Evolutionary conservation across 2,329 filamentous ascomycete genomes (phyloP).

Genomic region (Lasiodiplodia gonubiensis): DNA sequence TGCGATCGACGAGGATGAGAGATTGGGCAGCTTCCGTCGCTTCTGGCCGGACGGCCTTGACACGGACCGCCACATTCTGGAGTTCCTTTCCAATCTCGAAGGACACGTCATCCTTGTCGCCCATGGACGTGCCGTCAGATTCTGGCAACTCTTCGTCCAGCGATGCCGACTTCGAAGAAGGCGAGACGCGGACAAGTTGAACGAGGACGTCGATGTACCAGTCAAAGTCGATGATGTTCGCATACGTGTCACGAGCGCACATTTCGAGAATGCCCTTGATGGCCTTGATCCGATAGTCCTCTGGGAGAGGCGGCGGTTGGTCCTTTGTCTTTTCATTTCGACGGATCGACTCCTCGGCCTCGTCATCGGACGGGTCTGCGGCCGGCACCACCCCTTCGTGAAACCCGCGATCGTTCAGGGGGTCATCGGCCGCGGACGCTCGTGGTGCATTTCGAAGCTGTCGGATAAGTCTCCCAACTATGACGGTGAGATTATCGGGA

Average conservation of each 20-base stretch:
- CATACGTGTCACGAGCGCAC: constrained; percentile 88
- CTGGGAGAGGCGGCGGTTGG: constrained; percentile 69
- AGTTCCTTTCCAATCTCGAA: constrained; percentile 82
- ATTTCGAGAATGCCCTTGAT: constrained; percentile 84
- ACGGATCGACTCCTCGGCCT: constrained; percentile 61
- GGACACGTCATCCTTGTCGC: constrained; percentile 56
- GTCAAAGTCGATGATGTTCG: constrained; percentile 86
- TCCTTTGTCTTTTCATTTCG: constrained; percentile 56
- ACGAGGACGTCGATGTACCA: constrained; percentile 95
- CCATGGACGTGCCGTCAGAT: constrained; percentile 32
- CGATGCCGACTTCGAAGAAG: constrained; percentile 45
- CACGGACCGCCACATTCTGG: constrained; percentile 88
- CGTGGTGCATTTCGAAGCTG: constrained; percentile 75
- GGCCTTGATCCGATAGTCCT: constrained; percentile 84
- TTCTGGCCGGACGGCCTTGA: constrained; percentile 78
- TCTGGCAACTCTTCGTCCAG: constrained; percentile 16
- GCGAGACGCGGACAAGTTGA: constrained; percentile 77
- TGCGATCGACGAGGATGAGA: constrained; percentile 68
- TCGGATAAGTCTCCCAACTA: constrained; percentile 85
- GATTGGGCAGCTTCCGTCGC: constrained; percentile 83
- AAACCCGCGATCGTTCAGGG: constrained; percentile 54
- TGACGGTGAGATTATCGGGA: constrained; percentile 78
- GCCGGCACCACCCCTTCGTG: constrained; percentile 53
- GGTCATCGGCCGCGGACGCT: constrained; percentile 53
- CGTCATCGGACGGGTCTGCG: constrained; percentile 64